A percentile compares a stretch with the other conserved stretches of the same genome.
Conservation (phyloP, 495 filamentous ascomycete species). For the Letharia columbiana region DNA sequence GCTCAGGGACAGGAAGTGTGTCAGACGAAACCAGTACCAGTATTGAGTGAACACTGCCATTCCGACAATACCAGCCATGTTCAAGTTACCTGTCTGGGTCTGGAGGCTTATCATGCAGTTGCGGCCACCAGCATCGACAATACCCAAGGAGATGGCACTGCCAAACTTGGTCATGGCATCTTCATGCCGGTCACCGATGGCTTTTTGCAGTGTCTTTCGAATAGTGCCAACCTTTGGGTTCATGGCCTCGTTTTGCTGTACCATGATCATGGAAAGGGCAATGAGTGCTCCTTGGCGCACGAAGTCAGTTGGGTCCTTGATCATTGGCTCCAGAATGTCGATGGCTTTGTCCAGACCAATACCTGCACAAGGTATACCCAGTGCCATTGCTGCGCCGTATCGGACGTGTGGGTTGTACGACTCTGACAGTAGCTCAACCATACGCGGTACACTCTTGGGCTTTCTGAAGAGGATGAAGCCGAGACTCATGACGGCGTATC, state of each 20-base stretch:
- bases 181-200: slow-evolving; percentile 89
- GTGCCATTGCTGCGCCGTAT: slow-evolving; percentile 95
- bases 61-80: slow-evolving; percentile 94
- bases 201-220: slow-evolving; percentile 79
- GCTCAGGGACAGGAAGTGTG: slow-evolving; percentile 90
- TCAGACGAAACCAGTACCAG: slow-evolving; percentile 99
- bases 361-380: slow-evolving; percentile 95
- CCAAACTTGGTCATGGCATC: slow-evolving; percentile 99
- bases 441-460: slow-evolving; percentile 90
- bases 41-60: slow-evolving; percentile 99
- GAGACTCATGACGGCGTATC: slow-evolving; percentile 95
- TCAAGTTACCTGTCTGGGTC: slow-evolving; percentile 94
- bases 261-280: slow-evolving; percentile 90
- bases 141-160: slow-evolving; percentile 85
- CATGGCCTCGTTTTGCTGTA: slow-evolving; percentile 95
- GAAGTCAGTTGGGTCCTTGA: slow-evolving; percentile 98
- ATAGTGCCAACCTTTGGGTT: slow-evolving; percentile 80
- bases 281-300: slow-evolving; percentile 97
- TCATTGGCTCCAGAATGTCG: slow-evolving; percentile 96
- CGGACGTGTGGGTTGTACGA: slow-evolving; percentile 98
- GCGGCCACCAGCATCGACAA: slow-evolving; percentile 95
- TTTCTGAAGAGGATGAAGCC: slow-evolving; percentile 99
- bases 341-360: slow-evolving; percentile 96
- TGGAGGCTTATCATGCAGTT: slow-evolving; percentile 98
- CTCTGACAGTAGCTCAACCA: slow-evolving; percentile 96